Percentiles rank a stretch among this genome's conserved stretches.
These are phyloP conservation scores for Podospora pseudoanserina DNA, from an alignment of 495 filamentous ascomycete genomes.

Conservation along the genomic window DNA sequence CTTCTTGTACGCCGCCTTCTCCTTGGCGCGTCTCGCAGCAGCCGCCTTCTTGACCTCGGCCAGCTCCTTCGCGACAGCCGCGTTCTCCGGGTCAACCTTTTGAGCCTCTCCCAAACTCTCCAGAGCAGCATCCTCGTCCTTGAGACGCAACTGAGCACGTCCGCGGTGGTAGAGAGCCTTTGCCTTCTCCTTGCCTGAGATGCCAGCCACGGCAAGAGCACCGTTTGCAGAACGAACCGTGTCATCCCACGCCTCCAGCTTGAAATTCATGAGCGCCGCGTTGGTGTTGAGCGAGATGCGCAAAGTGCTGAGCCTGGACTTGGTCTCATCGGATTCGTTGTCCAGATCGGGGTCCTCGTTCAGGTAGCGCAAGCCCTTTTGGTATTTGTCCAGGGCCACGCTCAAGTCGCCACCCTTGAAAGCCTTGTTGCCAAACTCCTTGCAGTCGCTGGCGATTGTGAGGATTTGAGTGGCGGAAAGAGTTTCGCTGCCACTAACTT, in stretches of 20 bases:
- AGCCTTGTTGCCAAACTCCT: constrained; percentile 86
- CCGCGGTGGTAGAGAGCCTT: constrained; percentile 87
- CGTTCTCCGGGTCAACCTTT: constrained; percentile 72
- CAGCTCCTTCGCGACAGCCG: constrained; percentile 70
- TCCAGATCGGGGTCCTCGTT: constrained; percentile 80
- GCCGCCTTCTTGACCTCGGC: constrained; percentile 69
- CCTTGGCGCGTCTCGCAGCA: constrained; percentile 70
- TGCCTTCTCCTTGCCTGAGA: constrained; percentile 72
- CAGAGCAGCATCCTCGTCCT: constrained; percentile 82
- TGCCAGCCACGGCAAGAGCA: constrained; percentile 64
- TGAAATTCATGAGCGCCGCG: constrained; percentile 62
- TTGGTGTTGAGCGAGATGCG: constrained; percentile 41
- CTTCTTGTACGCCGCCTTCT: constrained; percentile 85
- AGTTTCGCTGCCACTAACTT: constrained; percentile 43
- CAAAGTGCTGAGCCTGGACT: constrained; percentile 63
- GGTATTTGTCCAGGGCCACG: constrained; percentile 86
- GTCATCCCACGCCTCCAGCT: constrained; percentile 67
- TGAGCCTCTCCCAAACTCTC: constrained; percentile 72
- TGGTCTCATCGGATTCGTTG: constrained; percentile 63
- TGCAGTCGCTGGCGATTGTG: constrained; percentile 80
- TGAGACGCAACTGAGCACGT: constrained; percentile 64
- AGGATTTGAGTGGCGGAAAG: constrained; percentile 62
- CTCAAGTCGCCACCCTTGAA: constrained; percentile 74
- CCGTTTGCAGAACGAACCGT: constrained; percentile 65
- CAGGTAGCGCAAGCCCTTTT: constrained; percentile 93